These are phyloP conservation scores for Silene noctiflora DNA, from an alignment of 179 eudicot species.

Conservation along the genomic window DNA sequence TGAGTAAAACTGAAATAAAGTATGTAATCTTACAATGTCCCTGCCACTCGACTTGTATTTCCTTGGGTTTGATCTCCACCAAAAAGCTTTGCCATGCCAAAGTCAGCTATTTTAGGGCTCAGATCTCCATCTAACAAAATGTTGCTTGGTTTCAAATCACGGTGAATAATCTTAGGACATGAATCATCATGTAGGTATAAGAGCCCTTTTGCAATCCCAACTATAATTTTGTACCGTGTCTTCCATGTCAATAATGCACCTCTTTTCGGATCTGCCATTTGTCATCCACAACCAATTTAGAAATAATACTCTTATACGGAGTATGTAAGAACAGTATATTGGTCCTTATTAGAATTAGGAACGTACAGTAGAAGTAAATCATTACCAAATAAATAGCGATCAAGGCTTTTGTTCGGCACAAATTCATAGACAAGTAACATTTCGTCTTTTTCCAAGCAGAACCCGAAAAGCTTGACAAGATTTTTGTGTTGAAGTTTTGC, in stretches of 20 bases:
- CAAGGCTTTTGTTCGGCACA: conserved; percentile 32
- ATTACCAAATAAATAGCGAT: conserved; percentile 29
- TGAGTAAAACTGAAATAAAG: neutral
- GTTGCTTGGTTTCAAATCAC: conserved; percentile 42
- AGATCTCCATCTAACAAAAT: conserved; percentile 32
- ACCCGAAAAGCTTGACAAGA: conserved; percentile 31
- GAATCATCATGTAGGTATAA: conserved; percentile 39
- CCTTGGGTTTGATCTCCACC: conserved; percentile 39
- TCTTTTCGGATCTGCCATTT: conserved; percentile 21
- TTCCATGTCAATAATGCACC: conserved; percentile 29
- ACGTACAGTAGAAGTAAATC: neutral
- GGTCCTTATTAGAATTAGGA: neutral
- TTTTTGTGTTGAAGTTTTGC: conserved; percentile 39
- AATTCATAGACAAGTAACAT: conserved; percentile 32
- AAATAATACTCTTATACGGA: neutral
- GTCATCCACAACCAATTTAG: neutral
- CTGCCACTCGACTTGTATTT: conserved; percentile 35
- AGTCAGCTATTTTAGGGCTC: conserved; percentile 39
- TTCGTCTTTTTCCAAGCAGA: conserved; percentile 29
- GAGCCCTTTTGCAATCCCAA: conserved; percentile 35
- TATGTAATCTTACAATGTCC: conserved; percentile 32
- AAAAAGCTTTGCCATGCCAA: conserved; percentile 42
- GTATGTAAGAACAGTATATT: too few relatives aligned
- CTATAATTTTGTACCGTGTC: conserved; percentile 30
- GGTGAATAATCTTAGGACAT: conserved; percentile 32